These are phyloP conservation scores for Taphrina flavorubra DNA, from an alignment of 1,139 yeast genomes.

Conservation along the genomic window DNA sequence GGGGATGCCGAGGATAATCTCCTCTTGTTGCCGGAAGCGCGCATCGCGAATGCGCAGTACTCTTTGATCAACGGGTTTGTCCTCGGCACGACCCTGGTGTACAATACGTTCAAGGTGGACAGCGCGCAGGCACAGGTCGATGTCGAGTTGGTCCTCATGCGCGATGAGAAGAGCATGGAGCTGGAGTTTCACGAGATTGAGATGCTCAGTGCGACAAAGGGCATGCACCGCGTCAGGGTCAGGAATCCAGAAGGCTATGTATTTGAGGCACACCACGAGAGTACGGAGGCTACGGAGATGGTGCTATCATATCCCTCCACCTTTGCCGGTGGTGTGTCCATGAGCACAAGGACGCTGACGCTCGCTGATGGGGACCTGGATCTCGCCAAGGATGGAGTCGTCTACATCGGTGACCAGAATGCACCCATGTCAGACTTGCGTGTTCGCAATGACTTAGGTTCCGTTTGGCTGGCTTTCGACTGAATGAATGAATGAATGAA, in stretches of 20 bases:
- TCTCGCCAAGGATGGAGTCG: not conserved
- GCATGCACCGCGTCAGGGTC: conserved; percentile 3
- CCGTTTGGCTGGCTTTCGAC: conserved; percentile 11
- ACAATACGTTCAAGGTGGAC: conserved; percentile 11
- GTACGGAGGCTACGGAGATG: conserved; percentile 20
- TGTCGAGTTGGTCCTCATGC: conserved; percentile 27
- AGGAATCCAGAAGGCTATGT: conserved; percentile 15
- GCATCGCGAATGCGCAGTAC: conserved; percentile 1
- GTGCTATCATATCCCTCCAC: conserved; percentile 2
- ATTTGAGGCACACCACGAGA: conserved; percentile 15
- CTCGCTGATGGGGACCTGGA: not conserved
- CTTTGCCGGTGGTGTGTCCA: conserved; percentile 18
- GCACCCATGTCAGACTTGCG: conserved; percentile 22
- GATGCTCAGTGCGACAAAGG: conserved; percentile 11
- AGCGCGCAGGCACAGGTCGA: conserved; percentile 23
- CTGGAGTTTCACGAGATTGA: conserved; percentile 1
- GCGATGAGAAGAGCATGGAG: conserved; percentile 8
- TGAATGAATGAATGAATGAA: not conserved
- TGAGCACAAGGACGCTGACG: conserved; percentile 6
- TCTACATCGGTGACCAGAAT: conserved; percentile 10
- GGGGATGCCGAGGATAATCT: conserved; percentile 21
- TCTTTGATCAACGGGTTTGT: conserved; percentile 14
- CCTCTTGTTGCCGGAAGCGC: conserved; percentile 24
- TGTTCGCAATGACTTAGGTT: conserved; percentile 19
- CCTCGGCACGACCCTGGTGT: conserved; percentile 30